Evolutionary conservation across 2,329 filamentous ascomycete genomes (phyloP).

Genomic region (Talaromyces albobiverticillius): DNA sequence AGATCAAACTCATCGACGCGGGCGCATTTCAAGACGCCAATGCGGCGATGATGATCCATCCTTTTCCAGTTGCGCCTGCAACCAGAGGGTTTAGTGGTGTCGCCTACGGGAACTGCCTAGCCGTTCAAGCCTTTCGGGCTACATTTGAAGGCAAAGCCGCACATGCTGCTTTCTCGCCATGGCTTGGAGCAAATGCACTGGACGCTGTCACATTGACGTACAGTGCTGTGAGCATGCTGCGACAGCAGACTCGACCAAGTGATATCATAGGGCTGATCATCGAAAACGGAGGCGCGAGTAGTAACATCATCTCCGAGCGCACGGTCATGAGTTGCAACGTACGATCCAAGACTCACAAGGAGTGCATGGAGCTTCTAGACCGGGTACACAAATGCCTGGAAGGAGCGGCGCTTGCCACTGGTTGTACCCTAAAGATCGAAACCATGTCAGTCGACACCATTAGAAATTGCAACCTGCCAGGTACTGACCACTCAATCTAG

Average conservation of each 20-base stretch:
- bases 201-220: constrained; percentile 53
- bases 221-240: constrained; percentile 47
- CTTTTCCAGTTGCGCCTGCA: constrained; percentile 12
- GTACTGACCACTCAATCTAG: not conserved
- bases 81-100: not conserved
- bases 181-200: constrained; percentile 59
- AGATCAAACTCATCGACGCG: constrained; percentile 32
- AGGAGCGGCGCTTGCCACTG: constrained; percentile 33
- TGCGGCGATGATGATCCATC: constrained; percentile 35
- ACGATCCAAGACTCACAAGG: constrained; percentile 41
- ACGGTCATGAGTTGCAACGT: constrained; percentile 46
- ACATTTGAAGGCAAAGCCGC: constrained; percentile 50
- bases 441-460: not conserved
- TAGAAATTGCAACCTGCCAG: not conserved
- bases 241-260: constrained; percentile 55
- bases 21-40: constrained; percentile 32
- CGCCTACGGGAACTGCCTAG: constrained; percentile 15
- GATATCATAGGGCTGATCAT: constrained; percentile 55
- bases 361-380: constrained; percentile 32
- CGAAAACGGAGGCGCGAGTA: constrained; percentile 50
- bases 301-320: constrained; percentile 57
- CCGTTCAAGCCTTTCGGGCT: constrained; percentile 22
- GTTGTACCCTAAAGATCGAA: constrained; percentile 19
- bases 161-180: constrained; percentile 57
- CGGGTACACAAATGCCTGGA: constrained; percentile 33